A percentile compares a stretch with the other conserved stretches of the same genome.
Conservation (phyloP, 768 basidiomycete genomes). For the Russula sp. region DNA sequence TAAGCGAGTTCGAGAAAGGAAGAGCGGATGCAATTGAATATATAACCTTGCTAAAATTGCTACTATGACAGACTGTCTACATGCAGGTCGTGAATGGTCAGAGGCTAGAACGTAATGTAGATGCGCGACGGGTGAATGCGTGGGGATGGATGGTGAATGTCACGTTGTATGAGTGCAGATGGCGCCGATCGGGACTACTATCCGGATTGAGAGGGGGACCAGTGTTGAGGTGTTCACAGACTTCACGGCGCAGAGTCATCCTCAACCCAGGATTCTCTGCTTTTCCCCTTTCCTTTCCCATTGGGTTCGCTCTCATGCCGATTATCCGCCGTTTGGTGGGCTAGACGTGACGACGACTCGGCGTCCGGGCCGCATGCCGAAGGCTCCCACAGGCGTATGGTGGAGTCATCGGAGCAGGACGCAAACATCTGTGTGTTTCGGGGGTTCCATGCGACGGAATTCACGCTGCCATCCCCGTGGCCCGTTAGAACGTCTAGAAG, state of each 20-base stretch:
- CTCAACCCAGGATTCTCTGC: conserved; percentile 42
- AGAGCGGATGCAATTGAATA: conserved; percentile 11
- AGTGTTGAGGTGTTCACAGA: conserved; percentile 1
- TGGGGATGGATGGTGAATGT: conserved; percentile 13
- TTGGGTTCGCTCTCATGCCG: conserved; percentile 27
- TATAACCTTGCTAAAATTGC: conserved; percentile 22
- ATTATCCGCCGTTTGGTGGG: conserved; percentile 5
- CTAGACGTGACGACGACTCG: conserved; percentile 13
- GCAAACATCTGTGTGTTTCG: conserved; percentile 88
- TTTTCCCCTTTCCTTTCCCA: conserved; percentile 64
- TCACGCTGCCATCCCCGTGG: conserved; percentile 86
- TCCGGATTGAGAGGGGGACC: conserved; percentile 4
- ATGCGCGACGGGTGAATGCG: conserved; percentile 23
- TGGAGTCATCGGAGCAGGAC: conserved; percentile 89
- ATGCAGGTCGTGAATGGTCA: conserved; percentile 22
- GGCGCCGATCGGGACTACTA: conserved; percentile 12
- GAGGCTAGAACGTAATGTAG: conserved; percentile 22
- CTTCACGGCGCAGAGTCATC: conserved; percentile 22
- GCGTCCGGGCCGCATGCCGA: conserved; percentile 26
- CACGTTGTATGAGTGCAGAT: conserved; percentile 12
- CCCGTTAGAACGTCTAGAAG: conserved; percentile 86
- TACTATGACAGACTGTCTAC: conserved; percentile 23
- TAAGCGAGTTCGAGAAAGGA: conserved; percentile 8
- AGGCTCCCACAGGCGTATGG: conserved; percentile 87
- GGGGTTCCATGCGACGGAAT: conserved; percentile 96